Conservation (phyloP, 139 green algal species). For the Coelastrella sp. region DNA sequence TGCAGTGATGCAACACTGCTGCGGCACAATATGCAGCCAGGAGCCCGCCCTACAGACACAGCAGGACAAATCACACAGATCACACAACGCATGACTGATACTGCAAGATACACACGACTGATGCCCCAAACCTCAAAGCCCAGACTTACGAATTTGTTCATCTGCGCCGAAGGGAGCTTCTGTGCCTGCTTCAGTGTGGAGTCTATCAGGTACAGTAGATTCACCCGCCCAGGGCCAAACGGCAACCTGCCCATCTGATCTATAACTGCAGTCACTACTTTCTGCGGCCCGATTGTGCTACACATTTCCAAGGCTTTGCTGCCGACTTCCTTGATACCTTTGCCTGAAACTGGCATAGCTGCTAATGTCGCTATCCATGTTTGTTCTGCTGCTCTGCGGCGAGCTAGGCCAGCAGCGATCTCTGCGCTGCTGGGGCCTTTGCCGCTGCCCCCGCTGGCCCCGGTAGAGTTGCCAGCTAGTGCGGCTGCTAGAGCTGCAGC, state of each 20-base stretch:
- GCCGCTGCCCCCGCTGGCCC: no score
- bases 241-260: conserved; percentile 29
- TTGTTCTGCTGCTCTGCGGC: conserved; percentile 5
- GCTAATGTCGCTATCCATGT: conserved; percentile 16
- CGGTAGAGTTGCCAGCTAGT: not conserved
- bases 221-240: conserved; percentile 3
- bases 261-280: not conserved
- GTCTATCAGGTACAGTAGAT: conserved; percentile 32
- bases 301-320: conserved; percentile 32
- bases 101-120: no score
- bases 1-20: no score
- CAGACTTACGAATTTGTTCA: not conserved
- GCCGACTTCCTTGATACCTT: conserved; percentile 13
- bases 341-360: conserved; percentile 5
- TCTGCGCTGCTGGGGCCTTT: not conserved
- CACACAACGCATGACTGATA: no score
- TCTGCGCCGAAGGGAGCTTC: not conserved
- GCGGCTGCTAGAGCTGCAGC: conserved; percentile 19
- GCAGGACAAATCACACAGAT: no score
- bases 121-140: no score
- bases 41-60: no score
- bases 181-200: not conserved
- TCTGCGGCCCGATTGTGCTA: not conserved
- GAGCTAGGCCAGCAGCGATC: not conserved
- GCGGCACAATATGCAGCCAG: no score